Evolutionary conservation across 805 yeast species (phyloP), one percentile per base, ranked within the genome.

Genomic region (Myxozyma mucilagina): DNA sequence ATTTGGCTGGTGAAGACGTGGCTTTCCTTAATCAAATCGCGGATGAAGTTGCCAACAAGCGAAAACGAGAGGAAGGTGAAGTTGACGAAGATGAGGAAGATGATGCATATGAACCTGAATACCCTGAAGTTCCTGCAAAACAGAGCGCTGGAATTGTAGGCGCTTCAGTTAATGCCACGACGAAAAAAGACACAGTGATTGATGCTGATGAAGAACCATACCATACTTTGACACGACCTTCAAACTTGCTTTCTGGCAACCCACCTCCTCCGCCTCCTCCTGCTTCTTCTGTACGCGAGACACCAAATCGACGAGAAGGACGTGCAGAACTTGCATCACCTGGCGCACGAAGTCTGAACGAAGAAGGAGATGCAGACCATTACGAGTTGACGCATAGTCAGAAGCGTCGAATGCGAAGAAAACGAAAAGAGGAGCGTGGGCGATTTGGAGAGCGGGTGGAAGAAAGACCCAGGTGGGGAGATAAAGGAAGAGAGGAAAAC

Each of bases 131-230:
- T 4, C 13, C 56, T 24, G 20, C n/a, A n/a, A n/a, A n/a, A n/a
- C n/a, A 51, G n/a, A 29, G 11, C 11, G 14, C 49, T 20, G 47
- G n/a, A n/a, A n/a, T n/a, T n/a, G n/a, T n/a, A n/a, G n/a, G n/a
- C n/a, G n/a, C n/a, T n/a, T 35, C n/a, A 39, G 47, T 16, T 11
- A 42, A 38, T 41, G 16, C 34, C 13, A 14, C 42, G 16, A 13
- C 39, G 39, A 41, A 41, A 20, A 41, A 41, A 20, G 44, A 53
- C 20, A 4, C 52, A 7, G 43, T 58, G 6, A 39, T 43, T 7
- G 35, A 18, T n/a, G 29, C 34, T 14, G 66, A 63, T 38, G 66
- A 63, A 24, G 66, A 61, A 34, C 66, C 66, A 11, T 63, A 63
- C 20, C 57, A 60, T 39, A 61, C 66, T 13, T 58, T 63, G 13